phyloP scores from a whole-genome alignment of 2,329 filamentous ascomycete species.

The Colletotrichum graminicola region DNA sequence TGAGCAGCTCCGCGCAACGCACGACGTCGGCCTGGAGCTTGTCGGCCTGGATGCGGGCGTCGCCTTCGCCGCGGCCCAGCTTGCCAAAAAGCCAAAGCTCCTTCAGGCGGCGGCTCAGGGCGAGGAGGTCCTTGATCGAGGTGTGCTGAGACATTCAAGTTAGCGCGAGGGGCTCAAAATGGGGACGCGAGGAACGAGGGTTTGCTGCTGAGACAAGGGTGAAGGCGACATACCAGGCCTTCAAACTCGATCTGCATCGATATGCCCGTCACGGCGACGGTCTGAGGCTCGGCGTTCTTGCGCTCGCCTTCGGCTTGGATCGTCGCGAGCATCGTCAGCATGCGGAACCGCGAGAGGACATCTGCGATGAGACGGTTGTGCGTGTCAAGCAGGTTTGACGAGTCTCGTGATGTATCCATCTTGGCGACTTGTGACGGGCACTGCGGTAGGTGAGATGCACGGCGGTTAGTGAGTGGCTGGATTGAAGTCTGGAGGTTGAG shows the following conservation, averaged over 20 bases:
- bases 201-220: too few species aligned
- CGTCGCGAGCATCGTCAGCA: slow-evolving; percentile 59
- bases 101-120: slow-evolving; percentile 59
- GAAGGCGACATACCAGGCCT: slow-evolving; percentile 49
- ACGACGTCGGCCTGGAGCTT: slow-evolving; percentile 53
- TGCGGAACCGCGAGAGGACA: slow-evolving; percentile 58
- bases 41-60: slow-evolving; percentile 52
- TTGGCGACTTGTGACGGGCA: background rate
- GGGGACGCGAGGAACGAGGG: background rate
- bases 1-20: slow-evolving; percentile 52
- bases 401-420: slow-evolving; percentile 39
- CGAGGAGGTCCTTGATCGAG: slow-evolving; percentile 59
- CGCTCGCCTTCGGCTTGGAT: slow-evolving; percentile 55
- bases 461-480: background rate
- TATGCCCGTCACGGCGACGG: slow-evolving; percentile 57
- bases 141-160: slow-evolving; percentile 49
- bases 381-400: slow-evolving; percentile 50
- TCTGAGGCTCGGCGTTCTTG: slow-evolving; percentile 54
- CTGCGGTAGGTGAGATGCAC: background rate
- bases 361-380: slow-evolving; percentile 61
- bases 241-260: slow-evolving; percentile 62
- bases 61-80: slow-evolving; percentile 54
- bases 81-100: slow-evolving; percentile 61
- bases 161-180: background rate
- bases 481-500: slow-evolving; percentile 2